phyloP scores from a whole-genome alignment of 2,329 filamentous ascomycete genomes.

The Bipolaris oryzae region DNA sequence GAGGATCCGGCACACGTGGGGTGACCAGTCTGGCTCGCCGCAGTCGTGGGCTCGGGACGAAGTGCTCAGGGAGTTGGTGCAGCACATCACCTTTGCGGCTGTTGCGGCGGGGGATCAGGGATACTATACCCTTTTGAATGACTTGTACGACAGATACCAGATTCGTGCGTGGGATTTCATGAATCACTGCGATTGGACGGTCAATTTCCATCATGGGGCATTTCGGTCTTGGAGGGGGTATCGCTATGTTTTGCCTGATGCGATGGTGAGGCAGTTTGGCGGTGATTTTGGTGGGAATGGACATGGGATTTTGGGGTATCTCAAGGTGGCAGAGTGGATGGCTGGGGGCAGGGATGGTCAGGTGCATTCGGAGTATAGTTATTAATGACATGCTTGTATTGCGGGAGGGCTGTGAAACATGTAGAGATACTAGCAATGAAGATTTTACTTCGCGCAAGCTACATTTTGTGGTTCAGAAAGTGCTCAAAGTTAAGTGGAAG shows the following conservation, averaged over 20 bases:
- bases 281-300: constrained; percentile 5
- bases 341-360: neutral
- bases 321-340: neutral
- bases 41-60: constrained; percentile 4
- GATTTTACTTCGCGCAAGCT: too few relatives aligned
- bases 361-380: neutral
- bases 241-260: constrained; percentile 20
- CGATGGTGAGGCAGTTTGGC: constrained; percentile 6
- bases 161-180: constrained; percentile 10
- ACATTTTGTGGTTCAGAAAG: too few relatives aligned
- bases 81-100: constrained; percentile 20
- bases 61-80: constrained; percentile 6
- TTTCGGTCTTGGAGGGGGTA: constrained; percentile 21
- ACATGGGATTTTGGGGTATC: neutral
- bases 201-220: constrained; percentile 4
- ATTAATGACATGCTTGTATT: neutral
- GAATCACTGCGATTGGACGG: neutral
- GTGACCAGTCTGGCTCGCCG: constrained; percentile 8
- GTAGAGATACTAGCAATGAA: too few relatives aligned
- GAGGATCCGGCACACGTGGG: constrained; percentile 11
- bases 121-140: constrained; percentile 18
- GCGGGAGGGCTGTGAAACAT: too few relatives aligned
- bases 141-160: constrained; percentile 14
- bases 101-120: constrained; percentile 15
- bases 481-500: too few relatives aligned